phyloP scores from a whole-genome alignment of 805 yeast species.

The Spathaspora girioi region DNA sequence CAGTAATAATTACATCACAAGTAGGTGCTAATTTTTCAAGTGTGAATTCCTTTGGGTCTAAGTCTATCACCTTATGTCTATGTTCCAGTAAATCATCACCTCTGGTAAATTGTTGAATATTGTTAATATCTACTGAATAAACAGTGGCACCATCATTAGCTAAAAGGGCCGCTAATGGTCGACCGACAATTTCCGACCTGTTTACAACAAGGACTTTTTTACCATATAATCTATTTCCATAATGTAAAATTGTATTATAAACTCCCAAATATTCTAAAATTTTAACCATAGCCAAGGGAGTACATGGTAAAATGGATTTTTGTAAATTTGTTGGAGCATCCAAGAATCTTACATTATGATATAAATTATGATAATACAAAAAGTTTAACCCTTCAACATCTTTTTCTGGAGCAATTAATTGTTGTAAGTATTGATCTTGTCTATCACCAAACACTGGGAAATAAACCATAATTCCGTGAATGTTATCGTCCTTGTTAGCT shows the following conservation, averaged over 20 bases:
- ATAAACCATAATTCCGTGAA: constrained; percentile 94
- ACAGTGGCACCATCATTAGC: constrained; percentile 98
- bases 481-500: constrained; percentile 72
- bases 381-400: constrained; percentile 96
- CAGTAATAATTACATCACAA: constrained; percentile 93
- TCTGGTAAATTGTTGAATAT: constrained; percentile 87
- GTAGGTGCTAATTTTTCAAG: constrained; percentile 63
- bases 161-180: constrained; percentile 91
- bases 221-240: constrained; percentile 92
- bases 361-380: constrained; percentile 87
- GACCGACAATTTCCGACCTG: constrained; percentile 94
- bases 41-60: constrained; percentile 47
- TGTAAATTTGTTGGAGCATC: constrained; percentile 62
- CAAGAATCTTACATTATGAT: constrained; percentile 84
- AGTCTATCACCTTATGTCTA: constrained; percentile 70
- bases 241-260: constrained; percentile 75
- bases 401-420: constrained; percentile 83
- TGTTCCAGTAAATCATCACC: constrained; percentile 83
- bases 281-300: constrained; percentile 93
- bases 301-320: constrained; percentile 92
- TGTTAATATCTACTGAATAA: constrained; percentile 83
- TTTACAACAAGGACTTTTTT: constrained; percentile 88
- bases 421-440: constrained; percentile 95
- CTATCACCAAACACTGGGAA: constrained; percentile 95
- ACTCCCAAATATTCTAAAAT: constrained; percentile 86